A percentile compares a stretch with the other conserved stretches of the same genome.
Conservation (phyloP, 495 filamentous ascomycete species). For the Penicillium canescens region DNA sequence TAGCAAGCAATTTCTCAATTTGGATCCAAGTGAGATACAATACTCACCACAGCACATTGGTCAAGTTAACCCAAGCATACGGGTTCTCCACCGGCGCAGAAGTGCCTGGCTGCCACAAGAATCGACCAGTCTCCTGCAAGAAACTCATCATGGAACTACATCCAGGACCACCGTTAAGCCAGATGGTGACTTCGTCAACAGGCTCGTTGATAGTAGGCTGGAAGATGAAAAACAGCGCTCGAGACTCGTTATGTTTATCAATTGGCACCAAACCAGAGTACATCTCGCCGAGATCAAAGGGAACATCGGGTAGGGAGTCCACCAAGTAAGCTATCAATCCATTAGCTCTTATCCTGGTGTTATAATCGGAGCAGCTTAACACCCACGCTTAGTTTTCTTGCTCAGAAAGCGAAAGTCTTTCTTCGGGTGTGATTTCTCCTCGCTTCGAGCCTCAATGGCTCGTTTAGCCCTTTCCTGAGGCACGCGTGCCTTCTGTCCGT, state of each 20-base stretch:
- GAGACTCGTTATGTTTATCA: slow-evolving; percentile 50
- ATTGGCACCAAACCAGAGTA: slow-evolving; percentile 77
- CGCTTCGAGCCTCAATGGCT: slow-evolving; percentile 53
- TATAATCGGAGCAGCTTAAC: not conserved
- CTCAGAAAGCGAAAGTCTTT: slow-evolving; percentile 40
- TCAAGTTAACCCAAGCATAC: slow-evolving; percentile 68
- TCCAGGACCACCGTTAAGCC: slow-evolving; percentile 69
- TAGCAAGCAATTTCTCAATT: not conserved
- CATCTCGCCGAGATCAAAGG: slow-evolving; percentile 72
- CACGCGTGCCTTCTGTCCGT: slow-evolving; percentile 68
- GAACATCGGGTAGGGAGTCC: slow-evolving; percentile 68
- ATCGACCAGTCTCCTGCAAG: slow-evolving; percentile 66
- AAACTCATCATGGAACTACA: slow-evolving; percentile 69
- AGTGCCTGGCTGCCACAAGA: slow-evolving; percentile 62
- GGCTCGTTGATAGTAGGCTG: slow-evolving; percentile 47
- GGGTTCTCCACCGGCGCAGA: slow-evolving; percentile 58
- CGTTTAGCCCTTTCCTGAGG: slow-evolving; percentile 82
- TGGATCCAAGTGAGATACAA: not conserved
- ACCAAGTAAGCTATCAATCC: slow-evolving; percentile 57
- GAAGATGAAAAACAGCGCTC: slow-evolving; percentile 54
- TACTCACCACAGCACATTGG: slow-evolving; percentile 60
- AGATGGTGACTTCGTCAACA: slow-evolving; percentile 71
- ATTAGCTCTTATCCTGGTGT: not conserved
- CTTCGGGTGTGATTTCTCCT: slow-evolving; percentile 12
- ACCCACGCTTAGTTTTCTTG: slow-evolving; percentile 37